Evolutionary conservation across 2,329 filamentous ascomycete genomes (phyloP), one percentile per base, ranked within the genome.

Genomic region (Diplodia corticola): DNA sequence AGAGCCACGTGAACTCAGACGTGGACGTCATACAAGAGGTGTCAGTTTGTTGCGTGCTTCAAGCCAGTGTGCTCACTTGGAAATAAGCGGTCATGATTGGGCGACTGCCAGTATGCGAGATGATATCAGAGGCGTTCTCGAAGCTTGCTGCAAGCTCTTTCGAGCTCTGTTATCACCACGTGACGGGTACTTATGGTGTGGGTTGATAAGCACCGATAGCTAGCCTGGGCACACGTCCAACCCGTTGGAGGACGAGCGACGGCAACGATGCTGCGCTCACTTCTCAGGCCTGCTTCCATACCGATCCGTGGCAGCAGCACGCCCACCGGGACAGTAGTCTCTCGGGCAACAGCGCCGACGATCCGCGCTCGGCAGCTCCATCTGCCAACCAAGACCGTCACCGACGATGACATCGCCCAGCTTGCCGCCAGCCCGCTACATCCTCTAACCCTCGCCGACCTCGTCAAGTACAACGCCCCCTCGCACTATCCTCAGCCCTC

Each of bases 391-490:
- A 74, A 73, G 51, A 79, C 76, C 3, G 82, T 84, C 44, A 83
- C 81, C 4, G 90, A 94, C 75, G 88, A 90, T 69, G 91, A 95
- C 75, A 91, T 98, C 70, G 86, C 89, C 53, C 86, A 86, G 49
- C 86, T 98, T 54, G 92, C 93, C 35, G 88, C 88, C 66, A 88
- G 90, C 74, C 88, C 89, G 40, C 86, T 96, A 63, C 91, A 96
- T 74, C 87, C 90, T 12, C 82, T 98, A 73, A 95, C 92, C 28
- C 86, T 99, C 37, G 89, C 90, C 67, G 95, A 98, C 75, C 84
- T 99, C 5, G 91, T 97, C 72, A 94, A 90, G 91, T 96, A 83
- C 17, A 35, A 10, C 71, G 82, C 68, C 10, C 6, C 49, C 28
- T 37, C 3, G 17, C 37, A 26, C 12, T 9, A 17, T 4, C 9